Evolutionary conservation across 805 yeast genomes (phyloP).

Genomic region (Teunomyces panamensis): DNA sequence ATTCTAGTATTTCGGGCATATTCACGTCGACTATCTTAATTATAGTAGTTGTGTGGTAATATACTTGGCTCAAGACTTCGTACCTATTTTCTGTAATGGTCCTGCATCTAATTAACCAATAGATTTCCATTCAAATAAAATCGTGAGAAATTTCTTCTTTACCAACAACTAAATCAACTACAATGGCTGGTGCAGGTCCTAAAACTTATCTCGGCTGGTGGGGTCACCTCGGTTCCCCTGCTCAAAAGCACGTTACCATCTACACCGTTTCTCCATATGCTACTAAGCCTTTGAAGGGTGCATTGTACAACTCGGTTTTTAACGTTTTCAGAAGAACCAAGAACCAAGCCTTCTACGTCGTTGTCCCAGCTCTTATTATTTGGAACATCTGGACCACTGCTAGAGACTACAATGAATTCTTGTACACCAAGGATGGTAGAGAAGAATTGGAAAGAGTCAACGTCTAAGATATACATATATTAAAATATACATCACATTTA

Average conservation of each 20-base stretch:
- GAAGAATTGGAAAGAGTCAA: constrained; percentile 79
- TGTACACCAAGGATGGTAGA: constrained; percentile 97
- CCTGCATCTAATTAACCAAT: constrained; percentile 13
- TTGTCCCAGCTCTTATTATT: constrained; percentile 73
- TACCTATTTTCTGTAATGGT: not conserved
- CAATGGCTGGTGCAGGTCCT: constrained; percentile 70
- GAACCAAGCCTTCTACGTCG: constrained; percentile 75
- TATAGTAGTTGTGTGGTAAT: too few species aligned
- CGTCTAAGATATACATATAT: constrained; percentile 22
- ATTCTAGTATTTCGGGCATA: too few species aligned
- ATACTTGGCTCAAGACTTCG: not conserved
- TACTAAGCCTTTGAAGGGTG: constrained; percentile 87
- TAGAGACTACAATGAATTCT: constrained; percentile 86
- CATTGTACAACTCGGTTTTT: constrained; percentile 80
- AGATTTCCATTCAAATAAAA: constrained; percentile 7
- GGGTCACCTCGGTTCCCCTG: constrained; percentile 88
- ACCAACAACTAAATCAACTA: constrained; percentile 5
- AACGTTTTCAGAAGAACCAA: constrained; percentile 93
- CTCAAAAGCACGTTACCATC: constrained; percentile 79
- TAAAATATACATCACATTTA: constrained; percentile 28
- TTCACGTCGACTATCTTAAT: too few species aligned
- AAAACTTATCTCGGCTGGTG: constrained; percentile 95
- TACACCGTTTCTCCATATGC: constrained; percentile 94
- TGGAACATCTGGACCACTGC: constrained; percentile 87
- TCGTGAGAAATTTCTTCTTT: constrained; percentile 3